These are phyloP conservation scores for Lachancea waltii DNA, from an alignment of 805 yeast species.

Conservation along the genomic window DNA sequence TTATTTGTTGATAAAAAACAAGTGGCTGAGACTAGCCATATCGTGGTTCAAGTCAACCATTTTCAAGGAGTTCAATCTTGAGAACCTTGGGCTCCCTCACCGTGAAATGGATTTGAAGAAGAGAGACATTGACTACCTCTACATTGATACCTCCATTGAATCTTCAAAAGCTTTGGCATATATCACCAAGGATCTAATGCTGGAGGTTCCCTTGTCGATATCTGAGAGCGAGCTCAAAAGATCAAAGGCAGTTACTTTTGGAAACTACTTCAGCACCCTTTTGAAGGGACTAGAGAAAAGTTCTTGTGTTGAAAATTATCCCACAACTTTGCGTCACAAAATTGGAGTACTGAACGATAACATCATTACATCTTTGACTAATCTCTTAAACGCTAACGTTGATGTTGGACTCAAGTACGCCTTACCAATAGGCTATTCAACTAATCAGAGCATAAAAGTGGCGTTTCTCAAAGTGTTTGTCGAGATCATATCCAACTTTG, in stretches of 20 bases:
- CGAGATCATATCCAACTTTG: conserved; percentile 44
- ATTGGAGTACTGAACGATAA: conserved; percentile 52
- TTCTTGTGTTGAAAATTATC: conserved; percentile 31
- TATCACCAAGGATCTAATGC: conserved; percentile 47
- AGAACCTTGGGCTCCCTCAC: conserved; percentile 29
- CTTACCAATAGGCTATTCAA: conserved; percentile 71
- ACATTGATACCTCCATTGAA: conserved; percentile 58
- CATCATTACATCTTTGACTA: conserved; percentile 59
- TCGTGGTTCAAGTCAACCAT: conserved; percentile 53
- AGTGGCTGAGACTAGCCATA: conserved; percentile 39
- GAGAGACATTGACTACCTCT: conserved; percentile 42
- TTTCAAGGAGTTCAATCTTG: conserved; percentile 33
- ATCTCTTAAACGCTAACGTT: conserved; percentile 62
- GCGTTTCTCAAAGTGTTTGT: conserved; percentile 75
- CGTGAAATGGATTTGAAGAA: conserved; percentile 31
- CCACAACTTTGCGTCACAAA: conserved; percentile 44
- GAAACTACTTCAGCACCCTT: conserved; percentile 62
- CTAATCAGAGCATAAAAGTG: conserved; percentile 54
- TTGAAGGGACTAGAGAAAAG: conserved; percentile 38
- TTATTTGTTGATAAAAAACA: conserved; percentile 43
- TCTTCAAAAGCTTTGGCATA: conserved; percentile 52
- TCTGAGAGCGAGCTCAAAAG: conserved; percentile 47
- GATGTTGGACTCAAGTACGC: conserved; percentile 74
- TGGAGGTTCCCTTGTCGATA: conserved; percentile 53
- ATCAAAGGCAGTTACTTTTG: conserved; percentile 55